These are phyloP conservation scores for Pseudogymnoascus sp. DNA, from an alignment of 2,329 filamentous ascomycete genomes.

Conservation along the genomic window DNA sequence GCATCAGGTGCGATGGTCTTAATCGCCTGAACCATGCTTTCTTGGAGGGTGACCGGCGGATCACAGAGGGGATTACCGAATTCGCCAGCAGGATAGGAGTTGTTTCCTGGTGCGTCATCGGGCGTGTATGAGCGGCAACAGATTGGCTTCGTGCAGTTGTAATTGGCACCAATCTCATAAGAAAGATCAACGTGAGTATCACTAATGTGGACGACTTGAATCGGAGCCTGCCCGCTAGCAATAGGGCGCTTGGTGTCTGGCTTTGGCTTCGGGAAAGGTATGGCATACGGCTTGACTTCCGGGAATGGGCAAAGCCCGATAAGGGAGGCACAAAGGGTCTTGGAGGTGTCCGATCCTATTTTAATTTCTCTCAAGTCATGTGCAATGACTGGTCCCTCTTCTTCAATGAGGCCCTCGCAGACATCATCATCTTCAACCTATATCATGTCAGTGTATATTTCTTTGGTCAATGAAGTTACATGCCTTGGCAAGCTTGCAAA, in stretches of 20 bases:
- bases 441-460: not conserved
- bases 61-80: constrained; percentile 34
- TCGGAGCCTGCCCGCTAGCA: constrained; percentile 30
- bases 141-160: constrained; percentile 35
- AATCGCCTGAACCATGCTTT: constrained; percentile 34
- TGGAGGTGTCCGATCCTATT: constrained; percentile 41
- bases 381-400: constrained; percentile 46
- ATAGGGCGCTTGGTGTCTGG: constrained; percentile 28
- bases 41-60: constrained; percentile 31
- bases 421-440: constrained; percentile 31
- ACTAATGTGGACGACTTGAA: constrained; percentile 35
- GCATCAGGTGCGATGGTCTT: constrained; percentile 26
- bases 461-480: constrained; percentile 17
- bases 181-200: constrained; percentile 36
- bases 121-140: constrained; percentile 34
- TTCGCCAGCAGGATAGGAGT: constrained; percentile 30
- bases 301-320: constrained; percentile 36
- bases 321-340: constrained; percentile 44
- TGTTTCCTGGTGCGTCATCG: constrained; percentile 32
- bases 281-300: constrained; percentile 27
- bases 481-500: constrained; percentile 26
- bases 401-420: constrained; percentile 38
- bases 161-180: constrained; percentile 33
- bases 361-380: constrained; percentile 39
- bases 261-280: constrained; percentile 30